These are phyloP conservation scores for Exserohilum turcica DNA, from an alignment of 2,329 filamentous ascomycete species.

Conservation along the genomic window DNA sequence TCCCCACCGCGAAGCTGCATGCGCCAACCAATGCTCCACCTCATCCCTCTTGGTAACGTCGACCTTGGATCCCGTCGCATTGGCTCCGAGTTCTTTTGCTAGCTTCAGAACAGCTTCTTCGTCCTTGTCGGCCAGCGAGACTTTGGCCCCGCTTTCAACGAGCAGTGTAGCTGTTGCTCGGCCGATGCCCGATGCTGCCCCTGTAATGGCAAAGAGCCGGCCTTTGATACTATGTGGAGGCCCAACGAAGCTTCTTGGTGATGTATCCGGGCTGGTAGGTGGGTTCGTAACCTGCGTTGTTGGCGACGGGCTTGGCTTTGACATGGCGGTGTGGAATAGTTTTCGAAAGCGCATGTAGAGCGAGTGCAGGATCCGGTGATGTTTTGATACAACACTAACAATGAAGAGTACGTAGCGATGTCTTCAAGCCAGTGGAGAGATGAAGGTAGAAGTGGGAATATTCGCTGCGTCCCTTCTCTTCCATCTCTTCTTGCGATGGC, in stretches of 20 bases:
- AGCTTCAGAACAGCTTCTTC: conserved; percentile 19
- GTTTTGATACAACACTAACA: too few relatives aligned
- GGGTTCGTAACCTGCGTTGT: background rate
- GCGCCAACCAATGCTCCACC: conserved; percentile 25
- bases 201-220: conserved; percentile 17
- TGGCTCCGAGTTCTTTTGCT: conserved; percentile 11
- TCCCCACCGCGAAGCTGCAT: background rate
- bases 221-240: background rate
- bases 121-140: conserved; percentile 15
- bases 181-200: conserved; percentile 21
- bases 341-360: background rate
- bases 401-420: background rate
- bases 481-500: background rate
- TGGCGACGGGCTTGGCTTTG: background rate
- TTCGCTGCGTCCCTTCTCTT: background rate
- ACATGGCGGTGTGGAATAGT: background rate
- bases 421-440: background rate
- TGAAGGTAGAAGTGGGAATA: background rate
- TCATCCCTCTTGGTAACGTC: conserved; percentile 43
- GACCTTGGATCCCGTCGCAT: conserved; percentile 18
- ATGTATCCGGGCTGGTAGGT: background rate
- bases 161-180: conserved; percentile 13
- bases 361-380: background rate
- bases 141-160: conserved; percentile 3
- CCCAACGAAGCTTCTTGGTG: background rate